A percentile compares a stretch with the other conserved stretches of the same genome.
phyloP scores from a whole-genome alignment of 495 filamentous ascomycete genomes.

The Pyrenopolyporus hunteri region DNA sequence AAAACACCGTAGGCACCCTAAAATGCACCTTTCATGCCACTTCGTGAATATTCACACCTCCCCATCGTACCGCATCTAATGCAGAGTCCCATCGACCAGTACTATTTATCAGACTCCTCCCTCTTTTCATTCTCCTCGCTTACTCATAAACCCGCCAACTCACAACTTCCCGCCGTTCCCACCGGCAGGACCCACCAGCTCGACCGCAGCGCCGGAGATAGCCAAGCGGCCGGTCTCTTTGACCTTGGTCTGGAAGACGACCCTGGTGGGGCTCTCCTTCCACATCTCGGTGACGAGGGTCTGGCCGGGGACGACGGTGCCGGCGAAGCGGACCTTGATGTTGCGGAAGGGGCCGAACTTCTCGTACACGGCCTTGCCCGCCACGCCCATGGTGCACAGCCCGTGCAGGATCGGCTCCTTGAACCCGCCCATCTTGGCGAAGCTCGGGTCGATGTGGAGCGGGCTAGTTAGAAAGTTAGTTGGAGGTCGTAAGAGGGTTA shows the following conservation, averaged over 20 bases:
- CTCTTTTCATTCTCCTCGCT: too few species aligned
- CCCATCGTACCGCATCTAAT: background rate
- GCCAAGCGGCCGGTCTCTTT: conserved; percentile 95
- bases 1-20: too few species aligned
- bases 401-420: conserved; percentile 94
- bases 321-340: conserved; percentile 95
- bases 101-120: too few species aligned
- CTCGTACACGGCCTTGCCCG: conserved; percentile 86
- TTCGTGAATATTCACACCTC: too few species aligned
- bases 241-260: conserved; percentile 92
- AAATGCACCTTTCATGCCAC: too few species aligned
- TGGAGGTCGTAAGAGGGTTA: too few species aligned
- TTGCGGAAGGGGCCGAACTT: conserved; percentile 87
- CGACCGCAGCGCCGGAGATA: conserved; percentile 85
- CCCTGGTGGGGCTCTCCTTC: conserved; percentile 81
- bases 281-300: conserved; percentile 97
- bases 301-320: conserved; percentile 90
- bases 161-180: conserved; percentile 30
- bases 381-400: conserved; percentile 92
- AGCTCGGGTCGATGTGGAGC: conserved; percentile 92
- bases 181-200: conserved; percentile 67
- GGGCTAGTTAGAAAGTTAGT: conserved; percentile 61
- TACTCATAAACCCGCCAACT: background rate
- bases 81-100: background rate
- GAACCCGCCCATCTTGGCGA: conserved; percentile 95